phyloP scores from a whole-genome alignment of 2,329 filamentous ascomycete species.

The Hymenoscyphus scutula region DNA sequence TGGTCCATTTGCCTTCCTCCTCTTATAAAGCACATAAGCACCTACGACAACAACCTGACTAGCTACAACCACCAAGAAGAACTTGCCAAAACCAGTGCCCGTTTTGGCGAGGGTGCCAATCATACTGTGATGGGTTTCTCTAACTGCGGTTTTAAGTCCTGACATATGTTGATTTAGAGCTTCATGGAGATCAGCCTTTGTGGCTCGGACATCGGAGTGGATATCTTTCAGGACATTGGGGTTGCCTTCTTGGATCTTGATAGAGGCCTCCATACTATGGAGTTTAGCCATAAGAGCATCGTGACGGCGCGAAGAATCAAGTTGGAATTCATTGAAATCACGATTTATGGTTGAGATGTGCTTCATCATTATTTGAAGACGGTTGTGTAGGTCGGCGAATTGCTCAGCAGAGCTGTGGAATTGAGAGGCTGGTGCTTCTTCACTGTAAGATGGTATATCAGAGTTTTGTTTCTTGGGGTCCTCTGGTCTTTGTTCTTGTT shows the following conservation, averaged over 20 bases:
- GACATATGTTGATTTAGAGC: slow-evolving; percentile 28
- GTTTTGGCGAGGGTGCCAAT: slow-evolving; percentile 14
- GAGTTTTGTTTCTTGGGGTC: slow-evolving; percentile 30
- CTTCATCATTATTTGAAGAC: slow-evolving; percentile 71
- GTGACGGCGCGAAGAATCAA: slow-evolving; percentile 4
- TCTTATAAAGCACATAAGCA: slow-evolving; percentile 35
- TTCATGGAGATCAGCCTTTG: slow-evolving; percentile 49
- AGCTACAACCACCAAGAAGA: slow-evolving; percentile 29
- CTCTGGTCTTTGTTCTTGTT: slow-evolving; percentile 10
- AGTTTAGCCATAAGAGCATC: slow-evolving; percentile 22
- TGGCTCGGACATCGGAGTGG: slow-evolving; percentile 56
- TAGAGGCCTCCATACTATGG: slow-evolving; percentile 25
- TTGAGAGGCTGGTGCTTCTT: slow-evolving; percentile 39
- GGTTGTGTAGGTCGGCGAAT: slow-evolving; percentile 81
- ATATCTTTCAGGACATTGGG: slow-evolving; percentile 50
- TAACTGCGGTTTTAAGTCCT: slow-evolving; percentile 26
- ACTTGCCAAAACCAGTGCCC: slow-evolving; percentile 10
- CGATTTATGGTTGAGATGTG: slow-evolving; percentile 63
- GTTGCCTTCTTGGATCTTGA: slow-evolving; percentile 45
- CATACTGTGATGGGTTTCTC: slow-evolving; percentile 26
- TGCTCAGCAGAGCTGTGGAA: slow-evolving; percentile 54
- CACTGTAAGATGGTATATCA: slow-evolving; percentile 47
- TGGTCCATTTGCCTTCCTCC: slow-evolving; percentile 27
- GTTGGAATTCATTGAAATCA: slow-evolving; percentile 50
- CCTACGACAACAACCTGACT: slow-evolving; percentile 30